Conservation (phyloP, 208 protist genomes). For the Trypanosoma vivax region DNA sequence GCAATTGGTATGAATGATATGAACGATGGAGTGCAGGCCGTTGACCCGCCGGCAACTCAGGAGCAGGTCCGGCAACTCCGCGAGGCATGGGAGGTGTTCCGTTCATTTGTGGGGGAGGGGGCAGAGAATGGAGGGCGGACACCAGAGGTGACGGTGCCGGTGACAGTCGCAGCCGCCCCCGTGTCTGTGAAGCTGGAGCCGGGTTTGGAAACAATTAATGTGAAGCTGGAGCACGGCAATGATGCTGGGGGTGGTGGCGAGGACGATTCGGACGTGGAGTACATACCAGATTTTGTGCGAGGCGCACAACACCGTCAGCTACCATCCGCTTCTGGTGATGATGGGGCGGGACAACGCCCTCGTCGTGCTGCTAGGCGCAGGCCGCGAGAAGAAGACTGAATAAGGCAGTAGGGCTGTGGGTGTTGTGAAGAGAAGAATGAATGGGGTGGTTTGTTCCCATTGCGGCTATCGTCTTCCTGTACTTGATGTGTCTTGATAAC, state of each 20-base stretch:
- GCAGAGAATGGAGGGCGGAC: background rate
- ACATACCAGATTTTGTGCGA: conserved; percentile 45
- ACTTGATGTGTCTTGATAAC: no score
- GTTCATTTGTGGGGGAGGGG: conserved; percentile 26
- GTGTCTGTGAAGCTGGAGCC: conserved; percentile 11
- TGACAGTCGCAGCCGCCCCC: conserved; percentile 1
- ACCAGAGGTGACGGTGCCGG: background rate
- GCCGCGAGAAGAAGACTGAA: conserved; percentile 51
- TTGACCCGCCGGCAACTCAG: conserved; percentile 23
- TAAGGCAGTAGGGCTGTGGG: background rate
- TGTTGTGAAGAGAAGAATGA: conserved; percentile 3
- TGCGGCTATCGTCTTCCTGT: background rate
- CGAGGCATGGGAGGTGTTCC: conserved; percentile 55
- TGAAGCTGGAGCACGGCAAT: background rate
- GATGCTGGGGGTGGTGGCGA: conserved; percentile 17
- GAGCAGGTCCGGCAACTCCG: conserved; percentile 44
- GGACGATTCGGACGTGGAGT: conserved; percentile 32
- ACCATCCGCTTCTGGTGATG: conserved; percentile 23
- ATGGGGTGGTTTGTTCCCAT: background rate
- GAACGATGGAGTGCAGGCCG: conserved; percentile 13
- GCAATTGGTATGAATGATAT: conserved; percentile 27
- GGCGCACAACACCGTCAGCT: conserved; percentile 50
- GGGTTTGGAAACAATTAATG: background rate
- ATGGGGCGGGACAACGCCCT: conserved; percentile 22
- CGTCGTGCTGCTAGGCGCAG: conserved; percentile 51